Evolutionary conservation across 805 yeast species (phyloP).

Genomic region (Lipomyces sp.): DNA sequence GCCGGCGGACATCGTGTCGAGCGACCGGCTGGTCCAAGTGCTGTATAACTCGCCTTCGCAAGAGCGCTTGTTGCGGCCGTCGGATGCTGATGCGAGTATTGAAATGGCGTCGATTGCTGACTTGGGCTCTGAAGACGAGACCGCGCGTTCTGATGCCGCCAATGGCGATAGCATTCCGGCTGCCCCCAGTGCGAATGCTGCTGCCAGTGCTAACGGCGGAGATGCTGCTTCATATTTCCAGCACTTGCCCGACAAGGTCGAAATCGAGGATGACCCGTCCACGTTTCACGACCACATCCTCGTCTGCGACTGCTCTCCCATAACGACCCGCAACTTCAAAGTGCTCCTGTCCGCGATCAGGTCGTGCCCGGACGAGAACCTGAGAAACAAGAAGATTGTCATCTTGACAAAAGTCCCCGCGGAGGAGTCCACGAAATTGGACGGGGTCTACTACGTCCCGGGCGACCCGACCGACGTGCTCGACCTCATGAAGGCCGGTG

Average conservation of each 20-base stretch:
- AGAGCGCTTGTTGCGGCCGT: too few species aligned
- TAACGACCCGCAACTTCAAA: constrained; percentile 9
- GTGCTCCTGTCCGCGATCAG: constrained; percentile 8
- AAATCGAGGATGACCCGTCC: neutral
- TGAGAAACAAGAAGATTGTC: neutral
- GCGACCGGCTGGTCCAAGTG: too few species aligned
- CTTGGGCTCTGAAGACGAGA: too few species aligned
- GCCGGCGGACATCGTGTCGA: too few species aligned
- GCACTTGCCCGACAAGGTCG: neutral
- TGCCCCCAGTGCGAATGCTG: neutral
- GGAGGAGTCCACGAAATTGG: neutral
- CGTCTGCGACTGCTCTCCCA: constrained; percentile 16
- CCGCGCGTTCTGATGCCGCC: too few species aligned
- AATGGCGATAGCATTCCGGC: neutral
- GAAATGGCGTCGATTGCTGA: too few species aligned
- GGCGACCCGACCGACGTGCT: constrained; percentile 14
- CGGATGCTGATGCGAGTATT: too few species aligned
- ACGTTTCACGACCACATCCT: constrained; percentile 5
- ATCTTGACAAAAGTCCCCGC: neutral
- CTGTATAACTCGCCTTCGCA: too few species aligned
- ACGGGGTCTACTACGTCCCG: constrained; percentile 7
- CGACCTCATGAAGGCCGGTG: constrained; percentile 12
- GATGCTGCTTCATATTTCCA: too few species aligned
- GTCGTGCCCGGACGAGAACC: neutral
- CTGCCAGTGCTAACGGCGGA: neutral